A percentile compares a stretch with the other conserved stretches of the same genome.
Evolutionary conservation across 768 basidiomycete genomes (phyloP).

Genomic region (Lyophyllum atratum): DNA sequence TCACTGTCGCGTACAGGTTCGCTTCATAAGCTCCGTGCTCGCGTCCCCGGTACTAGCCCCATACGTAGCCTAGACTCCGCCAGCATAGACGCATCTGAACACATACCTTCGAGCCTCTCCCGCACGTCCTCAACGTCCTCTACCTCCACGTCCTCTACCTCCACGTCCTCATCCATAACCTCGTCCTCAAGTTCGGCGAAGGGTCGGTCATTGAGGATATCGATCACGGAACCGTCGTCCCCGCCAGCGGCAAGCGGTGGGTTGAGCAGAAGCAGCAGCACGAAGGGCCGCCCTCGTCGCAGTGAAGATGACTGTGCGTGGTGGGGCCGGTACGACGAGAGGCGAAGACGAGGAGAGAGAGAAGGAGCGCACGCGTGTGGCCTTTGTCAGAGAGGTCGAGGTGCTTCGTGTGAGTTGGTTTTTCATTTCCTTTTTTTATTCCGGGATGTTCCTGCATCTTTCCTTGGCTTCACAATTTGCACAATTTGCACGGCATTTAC

Average conservation of each 20-base stretch:
- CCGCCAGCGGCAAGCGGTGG: not conserved
- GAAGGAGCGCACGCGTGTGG: slow-evolving; percentile 73
- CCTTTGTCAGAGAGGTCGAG: slow-evolving; percentile 82
- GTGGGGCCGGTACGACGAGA: slow-evolving; percentile 22
- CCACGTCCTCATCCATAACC: not conserved
- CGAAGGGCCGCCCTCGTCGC: slow-evolving; percentile 36
- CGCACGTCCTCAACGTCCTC: slow-evolving; percentile 18
- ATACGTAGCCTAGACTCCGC: slow-evolving; percentile 2
- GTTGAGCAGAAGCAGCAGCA: slow-evolving; percentile 4
- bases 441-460: not conserved
- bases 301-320: slow-evolving; percentile 48
- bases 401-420: slow-evolving; percentile 65
- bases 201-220: slow-evolving; percentile 1
- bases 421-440: slow-evolving; percentile 1
- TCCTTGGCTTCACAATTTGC: not conserved
- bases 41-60: slow-evolving; percentile 12
- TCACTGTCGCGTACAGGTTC: slow-evolving; percentile 16
- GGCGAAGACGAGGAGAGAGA: slow-evolving; percentile 44
- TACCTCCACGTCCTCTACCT: not conserved
- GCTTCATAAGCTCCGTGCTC: slow-evolving; percentile 6
- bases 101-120: slow-evolving; percentile 6
- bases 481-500: no score
- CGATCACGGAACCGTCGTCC: slow-evolving; percentile 6
- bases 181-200: not conserved
- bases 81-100: not conserved